Conservation (phyloP, 2,329 filamentous ascomycete genomes). For the Colletotrichum australisinense region DNA sequence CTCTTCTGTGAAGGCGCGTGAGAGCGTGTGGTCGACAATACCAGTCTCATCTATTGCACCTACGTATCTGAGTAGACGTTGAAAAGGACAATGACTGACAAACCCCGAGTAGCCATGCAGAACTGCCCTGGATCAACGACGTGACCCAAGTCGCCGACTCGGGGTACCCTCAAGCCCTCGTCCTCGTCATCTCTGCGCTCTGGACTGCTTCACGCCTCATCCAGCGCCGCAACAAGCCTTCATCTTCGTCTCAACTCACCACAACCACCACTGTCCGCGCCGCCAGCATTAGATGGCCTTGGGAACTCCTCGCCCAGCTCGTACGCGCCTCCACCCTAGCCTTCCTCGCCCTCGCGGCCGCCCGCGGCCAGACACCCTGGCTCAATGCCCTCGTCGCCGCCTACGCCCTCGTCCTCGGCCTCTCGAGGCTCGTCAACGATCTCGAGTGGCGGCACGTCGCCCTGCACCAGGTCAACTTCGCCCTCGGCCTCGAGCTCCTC, state of each 20-base stretch:
- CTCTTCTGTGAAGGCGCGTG: not conserved
- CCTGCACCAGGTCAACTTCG: constrained; percentile 61
- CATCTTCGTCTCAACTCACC: constrained; percentile 35
- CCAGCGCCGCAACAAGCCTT: constrained; percentile 43
- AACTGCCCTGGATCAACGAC: constrained; percentile 50
- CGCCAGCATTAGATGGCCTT: constrained; percentile 52
- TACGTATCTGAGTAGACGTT: not conserved
- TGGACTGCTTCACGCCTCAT: constrained; percentile 48
- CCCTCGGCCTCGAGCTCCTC: constrained; percentile 50
- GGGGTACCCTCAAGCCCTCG: constrained; percentile 52
- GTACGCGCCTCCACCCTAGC: constrained; percentile 52
- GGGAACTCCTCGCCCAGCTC: constrained; percentile 56
- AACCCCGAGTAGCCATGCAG: constrained; percentile 4
- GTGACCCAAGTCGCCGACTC: constrained; percentile 52
- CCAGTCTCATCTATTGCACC: not conserved
- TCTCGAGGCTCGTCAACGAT: constrained; percentile 54
- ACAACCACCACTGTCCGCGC: constrained; percentile 42
- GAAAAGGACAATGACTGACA: constrained; percentile 8
- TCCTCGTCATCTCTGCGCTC: constrained; percentile 50
- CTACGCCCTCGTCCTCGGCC: constrained; percentile 57
- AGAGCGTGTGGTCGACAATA: not conserved
- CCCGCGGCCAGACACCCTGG: constrained; percentile 47
- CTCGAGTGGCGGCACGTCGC: constrained; percentile 57
- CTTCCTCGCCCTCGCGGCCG: constrained; percentile 51
- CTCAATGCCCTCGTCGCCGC: constrained; percentile 49